Evolutionary conservation across 2,329 filamentous ascomycete species (phyloP).

Genomic region (Cytospora schulzeri): DNA sequence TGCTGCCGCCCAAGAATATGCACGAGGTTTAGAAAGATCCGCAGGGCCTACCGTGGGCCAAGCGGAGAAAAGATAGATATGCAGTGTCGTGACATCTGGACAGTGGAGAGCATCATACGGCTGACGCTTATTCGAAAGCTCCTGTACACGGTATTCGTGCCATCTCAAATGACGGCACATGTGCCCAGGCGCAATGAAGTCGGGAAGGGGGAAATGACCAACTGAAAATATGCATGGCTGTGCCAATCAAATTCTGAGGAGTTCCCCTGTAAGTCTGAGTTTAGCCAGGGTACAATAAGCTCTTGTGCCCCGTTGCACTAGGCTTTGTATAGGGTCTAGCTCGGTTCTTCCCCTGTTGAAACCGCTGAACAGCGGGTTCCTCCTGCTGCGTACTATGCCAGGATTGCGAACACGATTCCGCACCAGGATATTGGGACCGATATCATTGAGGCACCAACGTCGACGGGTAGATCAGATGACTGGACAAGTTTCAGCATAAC

Average conservation of each 20-base stretch:
- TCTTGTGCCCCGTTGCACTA: neutral
- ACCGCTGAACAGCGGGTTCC: conserved; percentile 23
- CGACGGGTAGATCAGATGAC: neutral
- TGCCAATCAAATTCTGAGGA: conserved; percentile 33
- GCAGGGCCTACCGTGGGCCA: neutral
- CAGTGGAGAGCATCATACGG: conserved; percentile 7
- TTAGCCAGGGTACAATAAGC: neutral
- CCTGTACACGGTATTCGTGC: conserved; percentile 17
- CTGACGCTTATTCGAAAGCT: conserved; percentile 4
- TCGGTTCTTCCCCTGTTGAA: conserved; percentile 24
- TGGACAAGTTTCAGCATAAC: conserved; percentile 18
- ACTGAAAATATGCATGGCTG: conserved; percentile 22
- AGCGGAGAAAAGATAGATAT: neutral
- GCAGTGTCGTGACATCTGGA: neutral
- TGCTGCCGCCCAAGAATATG: neutral
- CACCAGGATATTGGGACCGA: conserved; percentile 4
- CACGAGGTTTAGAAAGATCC: neutral
- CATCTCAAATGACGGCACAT: conserved; percentile 1
- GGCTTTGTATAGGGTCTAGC: conserved; percentile 9
- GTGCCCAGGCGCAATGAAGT: conserved; percentile 23
- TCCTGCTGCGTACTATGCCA: neutral
- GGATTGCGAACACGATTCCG: neutral
- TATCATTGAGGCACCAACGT: conserved; percentile 6
- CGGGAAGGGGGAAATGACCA: conserved; percentile 11
- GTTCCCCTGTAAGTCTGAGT: conserved; percentile 17